Percentiles rank a stretch among this genome's conserved stretches.
Evolutionary conservation across 176 grass and related monocot genomes (phyloP).

Genomic region (Thinopyrum elongatum): DNA sequence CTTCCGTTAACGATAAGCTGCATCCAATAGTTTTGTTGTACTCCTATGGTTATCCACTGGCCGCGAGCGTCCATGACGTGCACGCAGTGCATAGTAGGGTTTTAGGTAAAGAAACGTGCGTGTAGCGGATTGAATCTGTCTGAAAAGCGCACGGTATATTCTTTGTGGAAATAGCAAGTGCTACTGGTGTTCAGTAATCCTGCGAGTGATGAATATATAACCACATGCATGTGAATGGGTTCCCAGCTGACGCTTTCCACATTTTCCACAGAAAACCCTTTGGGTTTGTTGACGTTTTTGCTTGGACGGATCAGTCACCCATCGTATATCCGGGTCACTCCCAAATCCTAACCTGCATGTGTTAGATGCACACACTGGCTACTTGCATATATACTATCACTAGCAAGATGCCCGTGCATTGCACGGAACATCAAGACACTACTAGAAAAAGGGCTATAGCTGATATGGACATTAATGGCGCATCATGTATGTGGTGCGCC

Average conservation of each 20-base stretch:
- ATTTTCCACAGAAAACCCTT: neutral
- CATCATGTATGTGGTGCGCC: too few relatives aligned
- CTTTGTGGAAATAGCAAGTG: neutral
- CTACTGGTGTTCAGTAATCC: neutral
- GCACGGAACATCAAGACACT: too few relatives aligned
- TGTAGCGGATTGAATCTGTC: neutral
- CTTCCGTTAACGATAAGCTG: neutral
- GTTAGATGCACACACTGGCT: neutral
- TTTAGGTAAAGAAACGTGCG: neutral
- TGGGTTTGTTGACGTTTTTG: neutral
- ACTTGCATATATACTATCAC: too few relatives aligned
- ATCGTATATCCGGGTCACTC: neutral
- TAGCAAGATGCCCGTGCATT: too few relatives aligned
- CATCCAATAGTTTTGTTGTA: neutral
- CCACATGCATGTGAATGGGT: too few relatives aligned
- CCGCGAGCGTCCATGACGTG: neutral
- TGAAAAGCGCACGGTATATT: neutral
- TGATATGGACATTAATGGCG: too few relatives aligned
- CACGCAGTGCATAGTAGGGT: neutral
- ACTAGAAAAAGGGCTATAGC: too few relatives aligned
- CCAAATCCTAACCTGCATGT: neutral
- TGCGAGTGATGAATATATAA: too few relatives aligned
- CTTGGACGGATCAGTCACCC: neutral
- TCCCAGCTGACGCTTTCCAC: neutral
- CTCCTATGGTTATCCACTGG: neutral